Evolutionary conservation across 129 eudicot species (phyloP).

Genomic region (Helichrysum umbraculigerum): DNA sequence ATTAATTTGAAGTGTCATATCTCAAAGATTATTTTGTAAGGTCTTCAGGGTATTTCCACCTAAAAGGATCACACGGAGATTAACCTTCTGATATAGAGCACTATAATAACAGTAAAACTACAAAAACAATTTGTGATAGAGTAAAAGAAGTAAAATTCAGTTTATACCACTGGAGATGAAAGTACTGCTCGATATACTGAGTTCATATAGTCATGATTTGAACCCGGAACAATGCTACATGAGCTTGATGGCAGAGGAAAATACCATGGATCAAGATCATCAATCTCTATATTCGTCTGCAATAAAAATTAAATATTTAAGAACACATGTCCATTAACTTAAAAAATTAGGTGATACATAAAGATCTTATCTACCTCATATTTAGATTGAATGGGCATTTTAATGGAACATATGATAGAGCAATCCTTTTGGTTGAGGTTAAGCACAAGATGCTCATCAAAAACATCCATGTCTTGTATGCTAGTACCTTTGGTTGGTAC

Average conservation of each 20-base stretch:
- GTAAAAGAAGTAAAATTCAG: neutral
- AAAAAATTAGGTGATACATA: neutral
- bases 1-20: neutral
- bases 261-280: conserved; percentile 79
- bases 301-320: neutral
- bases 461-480: conserved; percentile 85
- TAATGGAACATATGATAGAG: conserved; percentile 67
- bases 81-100: neutral
- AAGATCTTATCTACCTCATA: conserved; percentile 42
- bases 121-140: neutral
- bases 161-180: conserved; percentile 92
- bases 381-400: conserved; percentile 58
- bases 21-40: neutral
- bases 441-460: conserved; percentile 67
- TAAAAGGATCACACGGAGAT: neutral
- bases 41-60: neutral
- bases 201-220: conserved; percentile 79
- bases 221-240: conserved; percentile 66
- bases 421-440: conserved; percentile 52
- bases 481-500: conserved; percentile 55
- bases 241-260: conserved; percentile 74
- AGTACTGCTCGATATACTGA: conserved; percentile 68
- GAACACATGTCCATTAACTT: neutral
- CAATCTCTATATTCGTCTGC: conserved; percentile 60
- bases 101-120: neutral